Base-by-base conservation (phyloP, 148 eudicot genomes). In the Drosera capensis region DNA sequence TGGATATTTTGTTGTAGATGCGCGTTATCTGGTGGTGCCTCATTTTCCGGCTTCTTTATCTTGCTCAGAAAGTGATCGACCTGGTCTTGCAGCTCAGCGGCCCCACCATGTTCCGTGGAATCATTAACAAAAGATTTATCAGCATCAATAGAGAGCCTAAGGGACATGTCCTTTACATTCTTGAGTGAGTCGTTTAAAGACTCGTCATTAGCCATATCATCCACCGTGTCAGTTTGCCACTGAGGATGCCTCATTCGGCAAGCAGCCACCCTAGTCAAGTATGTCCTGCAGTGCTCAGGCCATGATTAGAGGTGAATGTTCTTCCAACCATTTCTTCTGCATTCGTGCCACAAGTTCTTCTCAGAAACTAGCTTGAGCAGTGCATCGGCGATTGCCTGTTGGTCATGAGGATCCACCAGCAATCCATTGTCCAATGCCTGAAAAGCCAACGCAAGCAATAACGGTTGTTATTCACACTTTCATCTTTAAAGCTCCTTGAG, bases 281-380 rank as follows among this genome's bases (percentile, higher is more conserved):
- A 80, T 1, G 72, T 76, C 19, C 80, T 74, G 50, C 90, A 80
- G 25, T 80, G 90, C 57, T 80, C 90, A 0, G 90, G 90, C 90
- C 90, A 80, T 29, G 88, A 80, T 58, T 67, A 80, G 1, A 76
- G 67, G 56, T 80, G 83, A 37, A 80, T 80, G 48, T 80, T 80
- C 60, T 71, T 77, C 79, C 76, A 68, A 2, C 90, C 90, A 25
- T 73, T 80, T 41, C 44, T 65, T 45, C 68, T 58, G 60, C 90
- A 80, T 8, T 80, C 90, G 0, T 52, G 51, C 90, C 90, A 80
- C 46, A 76, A 52, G 48, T 59, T 73, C 68, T 80, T 80, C 34
- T 80, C 83, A 2, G 90, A 73, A 7, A 73, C 83, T 20, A 80
- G 68, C 46, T 76, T 80, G 8, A 80, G 75, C n/a, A 80, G 59